These are phyloP conservation scores for Ilyonectria robusta DNA, from an alignment of 2,329 filamentous ascomycete genomes.

Conservation along the genomic window DNA sequence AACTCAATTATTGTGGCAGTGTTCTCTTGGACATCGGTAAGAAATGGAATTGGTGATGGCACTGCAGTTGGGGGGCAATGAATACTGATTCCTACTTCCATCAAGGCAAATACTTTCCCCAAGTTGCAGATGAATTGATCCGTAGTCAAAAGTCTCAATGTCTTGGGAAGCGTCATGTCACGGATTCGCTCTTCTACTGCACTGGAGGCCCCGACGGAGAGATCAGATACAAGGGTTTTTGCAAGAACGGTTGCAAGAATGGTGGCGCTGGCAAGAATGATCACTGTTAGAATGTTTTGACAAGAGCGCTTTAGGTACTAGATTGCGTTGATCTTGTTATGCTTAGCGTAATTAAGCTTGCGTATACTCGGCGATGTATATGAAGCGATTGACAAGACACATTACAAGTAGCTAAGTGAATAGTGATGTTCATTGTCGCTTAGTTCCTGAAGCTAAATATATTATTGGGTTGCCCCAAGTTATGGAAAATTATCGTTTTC, in stretches of 20 bases:
- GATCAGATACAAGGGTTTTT: constrained; percentile 27
- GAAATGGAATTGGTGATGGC: background rate
- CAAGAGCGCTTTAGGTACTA: too few species aligned
- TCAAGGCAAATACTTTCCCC: constrained; percentile 22
- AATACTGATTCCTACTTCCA: background rate
- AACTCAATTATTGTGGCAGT: constrained; percentile 27
- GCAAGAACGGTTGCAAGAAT: constrained; percentile 21
- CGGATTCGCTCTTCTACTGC: constrained; percentile 19
- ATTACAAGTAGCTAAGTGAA: too few species aligned
- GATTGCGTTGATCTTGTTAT: too few species aligned
- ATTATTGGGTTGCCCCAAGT: too few species aligned
- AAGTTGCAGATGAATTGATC: constrained; percentile 20
- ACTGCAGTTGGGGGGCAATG: background rate
- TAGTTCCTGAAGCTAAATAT: too few species aligned
- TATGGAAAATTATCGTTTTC: too few species aligned
- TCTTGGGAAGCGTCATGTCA: constrained; percentile 26
- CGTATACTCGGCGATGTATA: too few species aligned
- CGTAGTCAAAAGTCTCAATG: constrained; percentile 21
- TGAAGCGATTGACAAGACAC: too few species aligned
- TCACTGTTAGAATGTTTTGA: constrained; percentile 8
- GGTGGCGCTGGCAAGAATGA: constrained; percentile 13
- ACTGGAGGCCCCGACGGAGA: constrained; percentile 17
- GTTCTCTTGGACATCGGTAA: constrained; percentile 23
- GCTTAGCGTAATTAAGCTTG: too few species aligned
- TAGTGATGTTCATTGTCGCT: too few species aligned